A percentile compares a stretch with the other conserved stretches of the same genome.
Conservation (phyloP, 345 rosid genomes). For the Bruguiera sexangula region DNA sequence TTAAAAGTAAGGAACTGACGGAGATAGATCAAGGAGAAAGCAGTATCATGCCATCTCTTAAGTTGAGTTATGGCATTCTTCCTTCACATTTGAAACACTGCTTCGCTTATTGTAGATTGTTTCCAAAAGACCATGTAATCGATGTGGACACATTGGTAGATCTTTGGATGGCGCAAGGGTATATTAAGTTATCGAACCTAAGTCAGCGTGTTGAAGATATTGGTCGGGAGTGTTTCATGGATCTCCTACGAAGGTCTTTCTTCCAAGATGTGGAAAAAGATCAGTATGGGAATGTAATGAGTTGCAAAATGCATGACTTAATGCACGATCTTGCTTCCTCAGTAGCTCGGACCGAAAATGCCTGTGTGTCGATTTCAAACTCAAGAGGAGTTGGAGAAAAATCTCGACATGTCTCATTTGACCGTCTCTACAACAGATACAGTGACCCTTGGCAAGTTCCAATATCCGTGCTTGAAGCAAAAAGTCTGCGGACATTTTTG, state of each 20-base stretch:
- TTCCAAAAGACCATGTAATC: conserved; percentile 17
- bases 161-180: conserved; percentile 32
- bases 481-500: conserved; percentile 9
- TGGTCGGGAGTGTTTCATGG: neutral
- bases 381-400: fast-evolving
- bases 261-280: conserved; percentile 21
- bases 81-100: conserved; percentile 27
- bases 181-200: neutral
- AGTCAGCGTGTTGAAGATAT: neutral
- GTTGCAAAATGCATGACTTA: conserved; percentile 26
- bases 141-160: neutral
- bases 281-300: fast-evolving
- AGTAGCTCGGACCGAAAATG: neutral
- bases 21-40: neutral
- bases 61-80: conserved; percentile 26
- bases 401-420: conserved; percentile 6
- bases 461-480: neutral
- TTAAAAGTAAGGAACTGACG: neutral
- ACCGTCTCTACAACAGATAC: no score
- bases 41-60: conserved; percentile 9
- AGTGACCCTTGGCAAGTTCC: neutral
- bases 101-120: conserved; percentile 27
- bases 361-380: fast-evolving
- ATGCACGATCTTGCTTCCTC: conserved; percentile 19
- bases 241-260: conserved; percentile 7